A percentile compares a stretch with the other conserved stretches of the same genome.
Conservation (phyloP, 2,329 filamentous ascomycete species). For the Fusarium cicatricum region DNA sequence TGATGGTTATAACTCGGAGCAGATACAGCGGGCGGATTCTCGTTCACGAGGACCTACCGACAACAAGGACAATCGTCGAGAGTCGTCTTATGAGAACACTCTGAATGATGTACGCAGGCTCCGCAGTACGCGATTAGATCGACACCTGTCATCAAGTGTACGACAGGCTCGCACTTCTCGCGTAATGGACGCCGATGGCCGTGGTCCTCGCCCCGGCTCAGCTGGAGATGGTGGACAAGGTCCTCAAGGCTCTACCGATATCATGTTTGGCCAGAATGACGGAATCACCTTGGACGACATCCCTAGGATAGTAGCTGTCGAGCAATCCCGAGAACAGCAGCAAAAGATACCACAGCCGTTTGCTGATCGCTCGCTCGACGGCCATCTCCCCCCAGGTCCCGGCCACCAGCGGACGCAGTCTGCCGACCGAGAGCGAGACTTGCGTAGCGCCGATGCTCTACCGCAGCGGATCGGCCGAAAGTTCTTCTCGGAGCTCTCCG, state of each 20-base stretch:
- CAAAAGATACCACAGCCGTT: conserved; percentile 58
- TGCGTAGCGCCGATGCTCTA: conserved; percentile 61
- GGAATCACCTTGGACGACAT: conserved; percentile 96
- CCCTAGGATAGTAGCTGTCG: conserved; percentile 91
- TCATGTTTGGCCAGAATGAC: conserved; percentile 90
- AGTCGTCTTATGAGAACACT: conserved; percentile 91
- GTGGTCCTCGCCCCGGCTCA: conserved; percentile 78
- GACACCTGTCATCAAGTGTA: conserved; percentile 91
- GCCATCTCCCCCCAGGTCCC: conserved; percentile 59
- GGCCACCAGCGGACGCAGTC: conserved; percentile 72
- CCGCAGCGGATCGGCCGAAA: conserved; percentile 70
- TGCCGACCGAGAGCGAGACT: conserved; percentile 59
- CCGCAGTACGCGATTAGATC: conserved; percentile 92
- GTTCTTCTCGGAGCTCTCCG: conserved; percentile 96
- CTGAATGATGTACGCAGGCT: conserved; percentile 93
- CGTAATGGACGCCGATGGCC: conserved; percentile 74
- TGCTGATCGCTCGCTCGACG: conserved; percentile 51
- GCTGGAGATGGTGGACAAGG: conserved; percentile 64
- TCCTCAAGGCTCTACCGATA: conserved; percentile 69
- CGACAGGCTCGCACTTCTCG: conserved; percentile 89
- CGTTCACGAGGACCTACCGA: conserved; percentile 29
- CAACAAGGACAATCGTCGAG: conserved; percentile 64
- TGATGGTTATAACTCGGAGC: conserved; percentile 60
- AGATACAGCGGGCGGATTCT: conserved; percentile 53
- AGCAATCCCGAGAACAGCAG: conserved; percentile 92